A percentile compares a stretch with the other conserved stretches of the same genome.
Conservation (phyloP, 1,284 basidiomycete genomes). For the Malassezia equina region DNA sequence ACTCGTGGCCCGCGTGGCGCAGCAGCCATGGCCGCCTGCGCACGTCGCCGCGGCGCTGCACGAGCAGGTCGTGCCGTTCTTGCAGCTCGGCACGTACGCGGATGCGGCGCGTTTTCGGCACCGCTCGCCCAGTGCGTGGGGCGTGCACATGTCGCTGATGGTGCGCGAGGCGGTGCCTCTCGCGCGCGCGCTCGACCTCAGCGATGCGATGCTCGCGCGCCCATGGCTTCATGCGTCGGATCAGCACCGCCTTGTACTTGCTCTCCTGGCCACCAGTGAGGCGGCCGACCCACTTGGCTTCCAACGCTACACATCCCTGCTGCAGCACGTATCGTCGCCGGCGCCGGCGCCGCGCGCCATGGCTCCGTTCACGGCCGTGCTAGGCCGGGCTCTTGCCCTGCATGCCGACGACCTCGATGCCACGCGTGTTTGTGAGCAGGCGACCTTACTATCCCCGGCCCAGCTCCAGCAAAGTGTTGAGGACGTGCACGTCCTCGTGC, state of each 20-base stretch:
- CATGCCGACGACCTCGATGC: not conserved
- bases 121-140: not conserved
- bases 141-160: not conserved
- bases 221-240: not conserved
- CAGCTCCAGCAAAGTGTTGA: not conserved
- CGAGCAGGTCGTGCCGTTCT: constrained; percentile 7
- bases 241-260: constrained; percentile 1
- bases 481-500: not conserved
- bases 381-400: not conserved
- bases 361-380: not conserved
- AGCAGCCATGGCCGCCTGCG: not conserved
- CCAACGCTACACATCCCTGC: not conserved
- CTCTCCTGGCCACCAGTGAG: constrained; percentile 2
- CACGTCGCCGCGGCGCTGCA: not conserved
- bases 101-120: not conserved
- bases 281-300: not conserved
- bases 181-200: not conserved
- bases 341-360: not conserved
- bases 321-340: not conserved
- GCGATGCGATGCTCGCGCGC: not conserved
- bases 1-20: constrained; percentile 2
- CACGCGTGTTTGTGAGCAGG: not conserved
- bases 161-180: not conserved
- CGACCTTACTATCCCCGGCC: not conserved
- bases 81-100: constrained; percentile 12